Evolutionary conservation across 1,284 basidiomycete species (phyloP), one percentile per base, ranked within the genome.

Genomic region (Ceratobasidium sp.): DNA sequence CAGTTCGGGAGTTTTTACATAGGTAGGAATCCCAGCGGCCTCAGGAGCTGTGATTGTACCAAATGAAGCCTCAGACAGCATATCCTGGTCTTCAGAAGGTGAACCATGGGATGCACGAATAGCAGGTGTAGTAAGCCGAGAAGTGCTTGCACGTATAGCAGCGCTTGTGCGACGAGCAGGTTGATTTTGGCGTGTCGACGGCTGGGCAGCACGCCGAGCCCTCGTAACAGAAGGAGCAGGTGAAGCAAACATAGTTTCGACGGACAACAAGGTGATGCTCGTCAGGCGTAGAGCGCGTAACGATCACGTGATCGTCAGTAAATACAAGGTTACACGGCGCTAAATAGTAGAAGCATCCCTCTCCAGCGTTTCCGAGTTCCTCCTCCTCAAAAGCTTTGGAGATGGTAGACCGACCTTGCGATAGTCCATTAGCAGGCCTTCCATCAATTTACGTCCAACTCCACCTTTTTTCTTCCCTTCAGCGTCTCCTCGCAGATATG

Each of bases 1-100:
- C 31, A 72, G 60, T 31, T 72, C 67, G 27, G 67, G 67, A 60
- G 67, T 72, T 31, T 72, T 72, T 15, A 72, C 67, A 47, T 72
- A 72, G 8, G 67, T 72, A 14, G 48, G 54, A 19, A 31, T 33
- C 27, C 56, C 67, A 41, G 56, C 57, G 14, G 45, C 27, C 36
- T 72, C 67, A 14, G 67, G 48, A 1, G 56, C 67, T 19, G 67
- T 60, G 19, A 72, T 31, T 7, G 67, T 72, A 31, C 27, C 67
- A 51, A 60, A 72, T 4, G 67, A 72, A 2, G 67, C 67, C 54
- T 72, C 67, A 33, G 67, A 72, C 2, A 27, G 22, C 67, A 72
- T 72, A 27, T 72, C 67, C 19, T 72, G 67, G 27, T 72, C 67
- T 24, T 72, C 67, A 14, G 67, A 60, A 31, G 56, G 44, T 11